Conservation (phyloP, 169 alveolate genomes). For the Babesia divergens region DNA sequence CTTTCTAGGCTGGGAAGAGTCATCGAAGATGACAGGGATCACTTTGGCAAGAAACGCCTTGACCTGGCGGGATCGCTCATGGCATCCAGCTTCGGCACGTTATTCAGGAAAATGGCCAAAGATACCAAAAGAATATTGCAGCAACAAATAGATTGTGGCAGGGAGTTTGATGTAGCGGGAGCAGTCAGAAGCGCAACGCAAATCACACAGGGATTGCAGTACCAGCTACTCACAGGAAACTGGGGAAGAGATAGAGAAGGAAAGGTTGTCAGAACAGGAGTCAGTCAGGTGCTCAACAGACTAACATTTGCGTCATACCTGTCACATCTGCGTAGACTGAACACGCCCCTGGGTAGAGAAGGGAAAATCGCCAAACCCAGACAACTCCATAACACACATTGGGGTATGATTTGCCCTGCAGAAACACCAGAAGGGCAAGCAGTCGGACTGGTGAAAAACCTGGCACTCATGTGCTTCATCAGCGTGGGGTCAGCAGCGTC, state of each 20-base stretch:
- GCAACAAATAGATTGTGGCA: conserved; percentile 87
- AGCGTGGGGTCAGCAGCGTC: conserved; percentile 91
- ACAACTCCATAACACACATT: conserved; percentile 99
- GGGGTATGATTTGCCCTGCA: conserved; percentile 99
- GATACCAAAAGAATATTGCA: conserved; percentile 89
- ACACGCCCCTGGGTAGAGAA: conserved; percentile 97
- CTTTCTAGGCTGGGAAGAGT: conserved; percentile 96
- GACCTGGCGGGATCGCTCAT: conserved; percentile 98
- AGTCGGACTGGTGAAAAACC: conserved; percentile 98
- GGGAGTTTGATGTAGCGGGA: conserved; percentile 88
- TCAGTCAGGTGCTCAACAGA: conserved; percentile 94
- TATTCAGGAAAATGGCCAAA: conserved; percentile 91
- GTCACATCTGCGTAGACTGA: conserved; percentile 98
- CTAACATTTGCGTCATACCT: conserved; percentile 96
- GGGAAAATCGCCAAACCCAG: conserved; percentile 99
- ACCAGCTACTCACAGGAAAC: conserved; percentile 82
- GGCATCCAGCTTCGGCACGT: conserved; percentile 94
- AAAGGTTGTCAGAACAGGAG: conserved; percentile 97
- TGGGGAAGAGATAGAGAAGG: conserved; percentile 99
- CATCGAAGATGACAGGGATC: conserved; percentile 99
- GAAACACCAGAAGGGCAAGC: conserved; percentile 99
- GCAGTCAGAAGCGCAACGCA: conserved; percentile 86
- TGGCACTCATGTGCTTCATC: conserved; percentile 96
- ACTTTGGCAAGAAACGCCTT: conserved; percentile 99
- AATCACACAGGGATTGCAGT: conserved; percentile 88